Evolutionary conservation across 352 stramenopile genomes (phyloP), one percentile per base, ranked within the genome.

Genomic region (Phytophthora pini): DNA sequence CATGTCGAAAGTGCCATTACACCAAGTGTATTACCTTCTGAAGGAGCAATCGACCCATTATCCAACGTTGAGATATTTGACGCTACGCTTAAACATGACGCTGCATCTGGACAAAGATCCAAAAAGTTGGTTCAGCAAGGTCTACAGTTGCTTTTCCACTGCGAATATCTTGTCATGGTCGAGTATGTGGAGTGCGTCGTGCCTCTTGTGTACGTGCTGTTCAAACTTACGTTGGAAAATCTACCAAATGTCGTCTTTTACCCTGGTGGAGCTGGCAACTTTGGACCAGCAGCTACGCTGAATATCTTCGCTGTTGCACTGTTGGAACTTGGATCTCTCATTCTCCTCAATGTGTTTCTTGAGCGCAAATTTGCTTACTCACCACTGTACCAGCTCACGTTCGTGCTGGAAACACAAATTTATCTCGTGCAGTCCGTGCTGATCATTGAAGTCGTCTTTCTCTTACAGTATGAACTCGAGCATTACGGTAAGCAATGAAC

Each of bases 211-310:
- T 80, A 74, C 49, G 34, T 56, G 4, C 11, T 59, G 36, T 77
- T 78, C 49, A 62, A 68, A 22, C 15, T 65, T 9, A 39, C 74
- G 34, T 55, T 86, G 15, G 65, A 59, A 29, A 12, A 74, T 5
- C 45, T 84, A 15, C 70, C 75, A 9, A 72, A 74, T 22, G 67
- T 65, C 26, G 29, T 56, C 17, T 84, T 79, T 49, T 67, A 82
- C 12, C 50, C 41, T 67, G 24, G 27, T 39, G 56, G 56, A 15
- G 56, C 31, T 41, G 34, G 26, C 4, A 15, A 46, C 31, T 56
- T 45, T 38, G 17, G 13, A 1, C 4, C 6, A n/a, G 2, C 17
- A 17, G 22, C 55, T 13, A 24, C 46, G 22, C n/a, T 5, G 2
- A 64, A 64, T 34, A 50, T 64, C 11, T 7, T 62, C 0, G 13